Evolutionary conservation across 345 rosid species (phyloP), one percentile per base, ranked within the genome.

Genomic region (Brassica cretica): DNA sequence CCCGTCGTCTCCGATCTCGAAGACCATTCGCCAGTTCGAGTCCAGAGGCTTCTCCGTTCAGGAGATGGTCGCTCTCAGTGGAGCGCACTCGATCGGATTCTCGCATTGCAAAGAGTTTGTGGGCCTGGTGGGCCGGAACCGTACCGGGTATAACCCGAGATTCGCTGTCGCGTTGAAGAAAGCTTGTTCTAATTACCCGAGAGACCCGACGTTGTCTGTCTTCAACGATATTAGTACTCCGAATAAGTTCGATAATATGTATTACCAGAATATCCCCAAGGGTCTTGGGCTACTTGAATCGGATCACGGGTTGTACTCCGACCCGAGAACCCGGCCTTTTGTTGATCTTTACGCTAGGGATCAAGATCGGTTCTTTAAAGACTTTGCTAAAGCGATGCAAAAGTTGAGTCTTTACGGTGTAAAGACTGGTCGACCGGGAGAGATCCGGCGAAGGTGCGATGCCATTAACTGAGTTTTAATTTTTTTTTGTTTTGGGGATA

Each of bases 11-110:
- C 74, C 89, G 4, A 83, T 90, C 71, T 83, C 92, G 0, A 74
- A 82, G 25, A 73, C 89, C 64, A 84, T 92, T 25, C 30, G 72
- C 6, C 80, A 90, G 55, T 94, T 94, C 74, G 70, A 86, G 5
- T 56, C 84, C 3, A 82, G 84, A 12, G 90, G 96, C 1, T 92
- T 94, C 82, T 78, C 80, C n/a, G 59, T 81, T 64, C 96, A 86
- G 44, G 99, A 95, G 79, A 88, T 89, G 91, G 96, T 92, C 55
- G 98, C 98, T 5, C 68, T 95, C 3, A 86, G 91, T 59, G 99
- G 99, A 0, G 97, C 99, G 0, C 99, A 95, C 78, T 89, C 97
- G 2, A 85, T 92, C 11, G 99, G 99, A 2, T 89, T 95, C 84
- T 95, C 99, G 2, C 98, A 95, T 74, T 95, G 99, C 69, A 89